Evolutionary conservation across 768 basidiomycete genomes (phyloP).

Genomic region (Lactarius pseudohatsudake): DNA sequence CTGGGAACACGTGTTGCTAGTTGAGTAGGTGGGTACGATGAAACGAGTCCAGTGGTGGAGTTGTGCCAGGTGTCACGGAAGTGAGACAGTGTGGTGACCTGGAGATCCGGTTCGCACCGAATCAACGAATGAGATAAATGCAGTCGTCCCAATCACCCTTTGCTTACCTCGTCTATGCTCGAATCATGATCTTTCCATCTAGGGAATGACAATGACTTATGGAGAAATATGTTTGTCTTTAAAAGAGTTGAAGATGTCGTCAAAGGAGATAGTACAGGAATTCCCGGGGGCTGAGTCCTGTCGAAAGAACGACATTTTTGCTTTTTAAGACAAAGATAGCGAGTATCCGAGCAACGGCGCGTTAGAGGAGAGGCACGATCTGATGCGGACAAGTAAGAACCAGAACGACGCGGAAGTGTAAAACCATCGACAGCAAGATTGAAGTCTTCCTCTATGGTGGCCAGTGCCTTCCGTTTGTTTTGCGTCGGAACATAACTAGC

Average conservation of each 20-base stretch:
- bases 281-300: not conserved
- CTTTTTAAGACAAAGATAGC: conserved; percentile 8
- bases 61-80: not conserved
- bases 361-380: conserved; percentile 1
- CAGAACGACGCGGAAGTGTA: not conserved
- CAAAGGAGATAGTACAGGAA: not conserved
- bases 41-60: not conserved
- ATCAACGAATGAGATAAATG: not conserved
- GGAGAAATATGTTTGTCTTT: not conserved
- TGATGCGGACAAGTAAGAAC: conserved; percentile 18
- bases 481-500: not conserved
- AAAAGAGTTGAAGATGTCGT: not conserved
- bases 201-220: not conserved
- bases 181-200: not conserved
- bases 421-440: not conserved
- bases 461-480: conserved; percentile 15
- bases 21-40: conserved; percentile 17
- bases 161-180: not conserved
- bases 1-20: conserved; percentile 10
- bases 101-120: not conserved
- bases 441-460: not conserved
- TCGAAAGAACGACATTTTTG: conserved; percentile 11
- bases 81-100: not conserved
- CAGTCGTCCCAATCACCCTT: not conserved
- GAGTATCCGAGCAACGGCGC: not conserved